Evolutionary conservation across 805 yeast species (phyloP).

Genomic region (Yarrowia alimentaria): DNA sequence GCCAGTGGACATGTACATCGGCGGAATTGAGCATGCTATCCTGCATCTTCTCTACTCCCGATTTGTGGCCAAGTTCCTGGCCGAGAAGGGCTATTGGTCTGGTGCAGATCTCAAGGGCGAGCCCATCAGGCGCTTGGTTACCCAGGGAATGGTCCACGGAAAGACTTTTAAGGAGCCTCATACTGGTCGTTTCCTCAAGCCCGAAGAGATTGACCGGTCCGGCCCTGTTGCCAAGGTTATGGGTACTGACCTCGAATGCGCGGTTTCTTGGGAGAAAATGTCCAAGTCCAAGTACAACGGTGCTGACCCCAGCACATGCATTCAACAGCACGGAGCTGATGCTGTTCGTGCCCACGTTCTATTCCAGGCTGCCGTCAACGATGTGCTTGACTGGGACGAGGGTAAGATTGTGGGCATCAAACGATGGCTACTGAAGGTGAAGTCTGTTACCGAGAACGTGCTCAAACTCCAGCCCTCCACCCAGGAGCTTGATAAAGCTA

Average conservation of each 20-base stretch:
- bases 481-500: constrained; percentile 30
- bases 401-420: constrained; percentile 79
- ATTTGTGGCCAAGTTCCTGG: constrained; percentile 77
- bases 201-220: constrained; percentile 62
- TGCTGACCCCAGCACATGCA: constrained; percentile 80
- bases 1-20: constrained; percentile 90
- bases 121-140: constrained; percentile 75
- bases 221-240: constrained; percentile 46
- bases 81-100: constrained; percentile 65
- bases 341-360: constrained; percentile 90
- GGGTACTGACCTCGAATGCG: constrained; percentile 52
- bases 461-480: not conserved
- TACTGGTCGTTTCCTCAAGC: constrained; percentile 72
- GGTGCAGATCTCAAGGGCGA: constrained; percentile 62
- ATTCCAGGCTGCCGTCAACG: constrained; percentile 86
- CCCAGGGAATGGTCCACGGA: constrained; percentile 99
- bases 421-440: constrained; percentile 74
- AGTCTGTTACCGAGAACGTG: constrained; percentile 34
- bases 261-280: constrained; percentile 80
- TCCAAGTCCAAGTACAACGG: constrained; percentile 95
- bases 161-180: constrained; percentile 71
- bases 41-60: constrained; percentile 84
- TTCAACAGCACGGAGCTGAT: constrained; percentile 80
- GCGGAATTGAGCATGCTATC: constrained; percentile 97
- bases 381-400: constrained; percentile 87